Evolutionary conservation across 139 green algal species (phyloP), one percentile per base, ranked within the genome.

Genomic region (Penium margaritaceum): DNA sequence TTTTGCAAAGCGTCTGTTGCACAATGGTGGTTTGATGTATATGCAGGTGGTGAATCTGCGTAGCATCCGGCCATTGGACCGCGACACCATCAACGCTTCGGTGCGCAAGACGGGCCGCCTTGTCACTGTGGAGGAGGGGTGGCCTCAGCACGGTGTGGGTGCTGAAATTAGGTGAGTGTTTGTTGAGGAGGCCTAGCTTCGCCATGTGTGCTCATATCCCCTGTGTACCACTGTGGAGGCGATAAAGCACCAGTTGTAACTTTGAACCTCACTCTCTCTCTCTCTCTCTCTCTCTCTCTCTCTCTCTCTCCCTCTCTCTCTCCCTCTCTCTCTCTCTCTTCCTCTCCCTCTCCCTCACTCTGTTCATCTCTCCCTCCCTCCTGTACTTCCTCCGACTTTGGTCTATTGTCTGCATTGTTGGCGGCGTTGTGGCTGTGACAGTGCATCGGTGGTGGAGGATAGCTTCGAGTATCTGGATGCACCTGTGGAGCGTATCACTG

Each of bases 401-500:
- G n/a, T n/a, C n/a, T n/a, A n/a, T n/a, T n/a, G n/a, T n/a, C n/a
- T n/a, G n/a, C n/a, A n/a, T n/a, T n/a, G n/a, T n/a, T n/a, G n/a
- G n/a, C 51, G 14, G 5, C 12, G 5, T 67, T 44, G 36, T 33
- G 34, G 46, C 21, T 30, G 27, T 29, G 24, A n/a, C 64, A 80
- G 74, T 5, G 84, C 90, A 2, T 68, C 91, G 36, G 86, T 91
- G 15, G 89, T 90, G 82, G 95, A 99, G 84, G 83, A 93, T 34
- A 87, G 76, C 35, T 98, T 99, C 83, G 95, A 99, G 69, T 90
- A 98, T 54, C 89, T 99, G 30, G 95, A 99, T 69, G 92, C 91
- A 2, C 90, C 95, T 3, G 85, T 94, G 5, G 88, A 95, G 75
- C 80, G 95, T 5, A 85, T 99, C 2, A 92, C 92, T 21, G 70